Percentiles rank a stretch among this genome's conserved stretches.
These are phyloP conservation scores for Geranium incanum DNA, from an alignment of 441 rosid species.

Conservation along the genomic window DNA sequence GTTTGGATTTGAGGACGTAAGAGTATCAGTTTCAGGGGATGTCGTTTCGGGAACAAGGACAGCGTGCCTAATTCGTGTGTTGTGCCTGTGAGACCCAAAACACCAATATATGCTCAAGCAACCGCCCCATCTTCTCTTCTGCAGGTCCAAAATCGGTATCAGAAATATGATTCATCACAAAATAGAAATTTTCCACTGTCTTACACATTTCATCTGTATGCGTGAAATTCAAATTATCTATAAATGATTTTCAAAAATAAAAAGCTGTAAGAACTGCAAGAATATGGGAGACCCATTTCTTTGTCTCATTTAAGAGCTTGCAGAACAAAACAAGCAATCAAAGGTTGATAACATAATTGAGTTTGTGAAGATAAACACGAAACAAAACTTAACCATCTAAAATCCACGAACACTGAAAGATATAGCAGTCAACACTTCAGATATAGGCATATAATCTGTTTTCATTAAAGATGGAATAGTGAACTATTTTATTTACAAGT, in stretches of 20 bases:
- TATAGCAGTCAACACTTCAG: no score
- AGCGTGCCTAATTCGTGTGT: conserved; percentile 63
- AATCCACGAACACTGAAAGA: background rate
- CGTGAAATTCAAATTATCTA: no score
- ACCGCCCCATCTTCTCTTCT: conserved; percentile 72
- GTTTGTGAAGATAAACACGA: background rate
- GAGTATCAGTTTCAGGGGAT: conserved; percentile 27
- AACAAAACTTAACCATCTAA: background rate
- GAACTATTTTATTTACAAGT: no score
- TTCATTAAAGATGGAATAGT: no score
- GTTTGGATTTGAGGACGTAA: conserved; percentile 30
- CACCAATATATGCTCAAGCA: conserved; percentile 60
- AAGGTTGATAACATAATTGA: background rate
- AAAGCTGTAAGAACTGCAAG: no score
- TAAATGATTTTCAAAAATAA: no score
- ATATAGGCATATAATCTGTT: no score
- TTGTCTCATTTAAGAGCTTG: no score
- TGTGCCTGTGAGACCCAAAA: conserved; percentile 55
- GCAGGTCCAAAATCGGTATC: conserved; percentile 19
- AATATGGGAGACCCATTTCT: no score
- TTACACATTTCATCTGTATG: no score
- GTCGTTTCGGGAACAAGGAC: conserved; percentile 51
- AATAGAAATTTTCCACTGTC: background rate
- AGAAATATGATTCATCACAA: background rate
- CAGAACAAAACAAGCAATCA: background rate